These are phyloP conservation scores for Trichoderma sp. DNA, from an alignment of 2,329 filamentous ascomycete genomes.

Conservation along the genomic window DNA sequence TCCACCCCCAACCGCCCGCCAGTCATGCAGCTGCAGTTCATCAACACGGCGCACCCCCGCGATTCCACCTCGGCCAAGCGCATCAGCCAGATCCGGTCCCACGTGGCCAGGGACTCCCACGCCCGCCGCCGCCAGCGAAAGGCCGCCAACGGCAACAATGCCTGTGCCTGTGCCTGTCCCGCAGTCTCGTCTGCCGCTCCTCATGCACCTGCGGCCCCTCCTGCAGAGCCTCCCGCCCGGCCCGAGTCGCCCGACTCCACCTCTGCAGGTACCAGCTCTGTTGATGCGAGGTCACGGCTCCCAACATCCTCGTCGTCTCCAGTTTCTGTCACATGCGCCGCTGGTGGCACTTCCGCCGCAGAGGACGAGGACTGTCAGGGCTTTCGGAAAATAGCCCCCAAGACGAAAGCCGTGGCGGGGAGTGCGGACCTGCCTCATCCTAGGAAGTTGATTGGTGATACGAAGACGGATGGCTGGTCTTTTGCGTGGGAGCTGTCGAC, in stretches of 20 bases:
- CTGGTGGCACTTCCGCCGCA: background rate
- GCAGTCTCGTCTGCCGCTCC: background rate
- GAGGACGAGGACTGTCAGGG: background rate
- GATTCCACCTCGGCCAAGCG: conserved; percentile 13
- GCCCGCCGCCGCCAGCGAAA: conserved; percentile 23
- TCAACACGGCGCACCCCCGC: conserved; percentile 19
- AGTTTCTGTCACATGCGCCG: too few relatives aligned
- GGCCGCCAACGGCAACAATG: background rate
- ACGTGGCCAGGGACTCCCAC: conserved; percentile 25
- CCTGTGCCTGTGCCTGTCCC: too few relatives aligned
- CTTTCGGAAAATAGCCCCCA: conserved; percentile 24
- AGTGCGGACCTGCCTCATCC: background rate
- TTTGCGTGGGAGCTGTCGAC: conserved; percentile 25
- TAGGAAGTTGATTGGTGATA: conserved; percentile 25
- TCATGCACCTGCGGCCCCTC: background rate
- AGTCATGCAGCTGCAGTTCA: conserved; percentile 23
- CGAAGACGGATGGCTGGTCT: conserved; percentile 13
- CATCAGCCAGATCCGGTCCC: conserved; percentile 28
- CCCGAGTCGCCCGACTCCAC: conserved; percentile 6
- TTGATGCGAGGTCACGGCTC: background rate
- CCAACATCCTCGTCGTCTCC: background rate
- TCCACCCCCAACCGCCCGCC: background rate
- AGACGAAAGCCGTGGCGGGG: background rate
- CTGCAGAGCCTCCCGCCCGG: background rate
- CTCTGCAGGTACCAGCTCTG: background rate